Base-by-base conservation (phyloP, 495 filamentous ascomycete species). In the Neurospora sp. region DNA sequence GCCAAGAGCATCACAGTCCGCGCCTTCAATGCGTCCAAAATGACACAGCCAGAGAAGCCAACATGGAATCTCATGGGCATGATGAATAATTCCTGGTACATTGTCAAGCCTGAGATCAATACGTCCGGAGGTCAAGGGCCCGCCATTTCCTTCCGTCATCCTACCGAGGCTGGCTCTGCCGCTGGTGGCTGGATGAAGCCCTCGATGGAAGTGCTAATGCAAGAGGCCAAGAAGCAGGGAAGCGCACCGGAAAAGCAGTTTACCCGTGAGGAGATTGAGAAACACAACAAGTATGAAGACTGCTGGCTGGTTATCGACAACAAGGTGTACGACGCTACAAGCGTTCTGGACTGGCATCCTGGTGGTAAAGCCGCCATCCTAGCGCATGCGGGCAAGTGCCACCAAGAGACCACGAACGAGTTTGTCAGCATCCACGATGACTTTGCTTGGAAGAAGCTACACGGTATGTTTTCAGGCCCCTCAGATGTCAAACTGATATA, bases 281-380 rank as follows among this genome's bases (percentile, higher is more conserved):
- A 86, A 76, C 91, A 92, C 81, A 89, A 89, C 79, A 89, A 85
- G 72, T 85, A 86, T 69, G 88, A 90, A 72, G 89, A 88, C 14
- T 90, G 88, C 77, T 91, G 89, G 89, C 83, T 90, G 38, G 92
- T 93, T 69, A 84, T 93, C 41, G 87, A 92, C 82, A 87, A 89
- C 74, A 90, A 89, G 75, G 90, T 89, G 73, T 93, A 92, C 81
- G 91, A 93, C 77, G 89, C 92, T 72, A 90, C 90, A 4, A 87
- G 89, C 66, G 92, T 93, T 76, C 81, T 92, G 54, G 86, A 89
- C 80, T 89, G 89, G 75, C 91, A 93, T 76, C 90, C 90, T 18
- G 90, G 91, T 71, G 91, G 91, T 70, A 83, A 85, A 37, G 88
- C 91, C 37, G 39, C 73, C 39, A 74, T 74, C 20, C 31, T 74